phyloP scores from a whole-genome alignment of 441 rosid species.

The Euphorbia celastroides region DNA sequence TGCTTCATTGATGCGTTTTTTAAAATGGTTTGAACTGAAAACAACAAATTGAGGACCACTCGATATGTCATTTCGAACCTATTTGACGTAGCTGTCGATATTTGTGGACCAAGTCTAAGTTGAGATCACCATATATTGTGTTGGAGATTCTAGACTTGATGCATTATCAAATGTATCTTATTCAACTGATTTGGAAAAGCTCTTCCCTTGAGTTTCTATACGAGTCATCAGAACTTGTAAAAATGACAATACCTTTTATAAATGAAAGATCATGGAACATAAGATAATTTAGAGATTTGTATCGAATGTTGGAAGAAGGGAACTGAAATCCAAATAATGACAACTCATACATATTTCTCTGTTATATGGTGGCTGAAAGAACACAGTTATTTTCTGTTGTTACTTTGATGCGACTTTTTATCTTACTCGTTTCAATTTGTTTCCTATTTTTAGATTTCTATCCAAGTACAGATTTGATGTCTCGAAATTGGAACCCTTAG shows the following conservation, averaged over 20 bases:
- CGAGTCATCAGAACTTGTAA: neutral
- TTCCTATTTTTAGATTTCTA: conserved; percentile 36
- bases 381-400: too few relatives aligned
- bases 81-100: neutral
- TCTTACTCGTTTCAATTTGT: neutral
- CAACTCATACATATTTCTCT: too few relatives aligned
- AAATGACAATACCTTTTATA: too few relatives aligned
- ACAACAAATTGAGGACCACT: neutral
- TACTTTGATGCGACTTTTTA: too few relatives aligned
- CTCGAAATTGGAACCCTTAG: too few relatives aligned
- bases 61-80: neutral
- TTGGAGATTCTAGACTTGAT: neutral
- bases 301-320: neutral
- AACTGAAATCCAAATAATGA: neutral
- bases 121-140: neutral
- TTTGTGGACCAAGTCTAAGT: neutral
- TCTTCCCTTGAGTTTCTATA: neutral
- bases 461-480: conserved; percentile 78
- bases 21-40: neutral
- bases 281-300: neutral
- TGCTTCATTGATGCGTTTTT: neutral
- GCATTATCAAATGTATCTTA: neutral
- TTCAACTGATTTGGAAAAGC: neutral
- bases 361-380: too few relatives aligned
- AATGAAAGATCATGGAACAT: too few relatives aligned